These are phyloP conservation scores for Penicillium janthinellum DNA, from an alignment of 2,329 filamentous ascomycete species.

Conservation along the genomic window DNA sequence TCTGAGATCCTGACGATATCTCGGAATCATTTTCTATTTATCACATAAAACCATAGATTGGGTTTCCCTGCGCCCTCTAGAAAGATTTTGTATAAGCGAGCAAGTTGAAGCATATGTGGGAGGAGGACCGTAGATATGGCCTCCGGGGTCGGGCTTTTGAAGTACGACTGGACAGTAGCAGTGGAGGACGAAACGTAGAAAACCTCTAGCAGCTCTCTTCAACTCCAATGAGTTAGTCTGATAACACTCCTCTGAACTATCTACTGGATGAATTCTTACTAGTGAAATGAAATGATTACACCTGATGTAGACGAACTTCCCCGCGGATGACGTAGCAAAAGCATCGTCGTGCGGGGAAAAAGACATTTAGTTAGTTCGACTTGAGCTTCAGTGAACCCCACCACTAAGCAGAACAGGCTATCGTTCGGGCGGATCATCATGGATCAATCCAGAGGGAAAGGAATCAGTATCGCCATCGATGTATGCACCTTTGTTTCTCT, in stretches of 20 bases:
- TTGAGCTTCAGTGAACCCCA: background rate
- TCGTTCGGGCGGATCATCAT: slow-evolving; percentile 1
- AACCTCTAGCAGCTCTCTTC: background rate
- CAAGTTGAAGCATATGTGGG: no score
- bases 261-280: no score
- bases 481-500: slow-evolving; percentile 8
- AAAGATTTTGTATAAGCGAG: no score
- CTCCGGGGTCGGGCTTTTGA: no score
- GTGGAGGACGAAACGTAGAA: no score
- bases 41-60: no score
- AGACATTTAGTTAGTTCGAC: background rate
- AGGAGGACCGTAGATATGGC: no score
- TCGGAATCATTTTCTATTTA: no score
- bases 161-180: no score
- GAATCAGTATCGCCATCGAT: slow-evolving; percentile 29
- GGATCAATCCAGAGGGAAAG: slow-evolving; percentile 9
- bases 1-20: no score
- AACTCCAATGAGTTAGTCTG: background rate
- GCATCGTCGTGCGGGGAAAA: slow-evolving; percentile 10
- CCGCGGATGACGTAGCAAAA: slow-evolving; percentile 3
- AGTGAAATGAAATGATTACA: background rate
- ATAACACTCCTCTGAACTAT: no score
- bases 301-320: background rate
- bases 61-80: no score
- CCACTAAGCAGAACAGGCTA: background rate